Evolutionary conservation across 2,329 filamentous ascomycete species (phyloP).

Genomic region (Helminthosporium solani): DNA sequence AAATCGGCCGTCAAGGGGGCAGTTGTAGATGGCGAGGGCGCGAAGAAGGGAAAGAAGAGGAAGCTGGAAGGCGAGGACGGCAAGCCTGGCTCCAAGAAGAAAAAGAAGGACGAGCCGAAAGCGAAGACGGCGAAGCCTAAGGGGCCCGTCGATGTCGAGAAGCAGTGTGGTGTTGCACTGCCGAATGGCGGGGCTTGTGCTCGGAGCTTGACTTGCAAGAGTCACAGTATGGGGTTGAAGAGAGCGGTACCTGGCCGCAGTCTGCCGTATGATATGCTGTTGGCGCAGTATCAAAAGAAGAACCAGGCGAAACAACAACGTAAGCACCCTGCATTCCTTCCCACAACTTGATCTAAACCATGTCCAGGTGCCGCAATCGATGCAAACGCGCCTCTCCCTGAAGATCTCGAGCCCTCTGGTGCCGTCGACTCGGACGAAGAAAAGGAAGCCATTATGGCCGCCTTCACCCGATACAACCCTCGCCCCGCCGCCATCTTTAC

Average conservation of each 20-base stretch:
- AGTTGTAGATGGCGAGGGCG: conserved; percentile 38
- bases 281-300: conserved; percentile 75
- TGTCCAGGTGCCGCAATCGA: conserved; percentile 82
- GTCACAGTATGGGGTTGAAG: conserved; percentile 93
- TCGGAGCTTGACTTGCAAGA: conserved; percentile 88
- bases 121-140: conserved; percentile 81
- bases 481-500: conserved; percentile 71
- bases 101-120: conserved; percentile 92
- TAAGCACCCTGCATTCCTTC: conserved; percentile 50
- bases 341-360: conserved; percentile 5
- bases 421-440: conserved; percentile 93
- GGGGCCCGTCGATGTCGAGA: conserved; percentile 90
- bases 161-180: conserved; percentile 85
- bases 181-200: conserved; percentile 86
- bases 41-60: conserved; percentile 50
- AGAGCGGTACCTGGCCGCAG: conserved; percentile 82
- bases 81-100: conserved; percentile 80
- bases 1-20: conserved; percentile 46
- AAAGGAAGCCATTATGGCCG: conserved; percentile 82
- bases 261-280: conserved; percentile 87
- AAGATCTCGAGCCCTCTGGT: conserved; percentile 71
- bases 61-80: conserved; percentile 62
- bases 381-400: conserved; percentile 85
- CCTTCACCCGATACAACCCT: conserved; percentile 70
- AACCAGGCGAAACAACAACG: conserved; percentile 98